Evolutionary conservation across 2,329 filamentous ascomycete genomes (phyloP), one percentile per base, ranked within the genome.

Genomic region (Aspergillus novofumigatus): DNA sequence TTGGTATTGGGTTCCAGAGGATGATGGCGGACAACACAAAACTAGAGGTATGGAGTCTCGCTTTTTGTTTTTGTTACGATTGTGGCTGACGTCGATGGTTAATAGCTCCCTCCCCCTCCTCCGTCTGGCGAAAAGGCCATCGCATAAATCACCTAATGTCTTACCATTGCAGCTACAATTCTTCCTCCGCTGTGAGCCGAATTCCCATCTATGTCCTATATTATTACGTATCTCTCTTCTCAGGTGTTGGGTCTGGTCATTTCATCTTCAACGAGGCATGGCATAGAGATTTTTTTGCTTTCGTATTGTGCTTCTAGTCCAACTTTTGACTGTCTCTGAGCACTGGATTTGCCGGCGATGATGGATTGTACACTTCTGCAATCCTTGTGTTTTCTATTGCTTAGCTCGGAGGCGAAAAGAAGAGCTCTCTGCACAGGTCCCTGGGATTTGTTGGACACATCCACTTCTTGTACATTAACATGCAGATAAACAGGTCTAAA

Each of bases 1-100:
- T 97, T 55, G 93, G 93, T 67, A 97, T 99, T 71, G 92, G 90
- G 8, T 93, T 97, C 80, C 89, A 92, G 76, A 88, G 92, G 75
- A 92, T 96, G 88, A 90, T 96, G 84, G 90, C 92, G 38, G 90
- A 92, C 62, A 89, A 88, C 74, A 96, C 91, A 62, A 88, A 88
- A 78, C 80, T 96, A 67, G 91, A 96, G 78, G 86, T 88, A 68
- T 66, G 79, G 73, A 42, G 21, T 42, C 35, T 47, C 23, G 25
- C 9, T 14, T 53, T 47, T 23, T 44, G n/a, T 32, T 35, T 26
- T 10, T 49, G 10, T 44, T 21, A 21, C 14, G 10, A 25, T 5
- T 47, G 2, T 26, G 17, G 26, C 53, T 47, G 29, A 23, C 25
- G 7, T 20, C 20, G 29, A 52, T 32, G n/a, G 32, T 55, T 23